Evolutionary conservation across 805 yeast species (phyloP).

Genomic region (Candida germanica): DNA sequence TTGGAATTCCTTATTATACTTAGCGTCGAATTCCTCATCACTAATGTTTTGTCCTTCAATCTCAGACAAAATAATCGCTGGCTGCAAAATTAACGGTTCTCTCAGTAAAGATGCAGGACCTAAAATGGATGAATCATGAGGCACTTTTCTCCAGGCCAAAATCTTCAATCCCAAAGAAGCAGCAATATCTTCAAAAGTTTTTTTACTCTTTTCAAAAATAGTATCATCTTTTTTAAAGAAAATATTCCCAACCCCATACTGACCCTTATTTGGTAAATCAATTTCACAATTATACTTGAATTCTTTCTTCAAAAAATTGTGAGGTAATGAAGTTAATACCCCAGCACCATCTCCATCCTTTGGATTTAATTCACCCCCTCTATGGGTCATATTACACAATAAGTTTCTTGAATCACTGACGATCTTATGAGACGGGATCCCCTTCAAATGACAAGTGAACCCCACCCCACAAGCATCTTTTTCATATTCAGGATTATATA

Average conservation of each 20-base stretch:
- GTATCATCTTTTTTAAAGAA: conserved; percentile 85
- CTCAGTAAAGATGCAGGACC: conserved; percentile 94
- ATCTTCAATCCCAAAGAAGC: conserved; percentile 71
- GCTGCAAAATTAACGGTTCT: conserved; percentile 90
- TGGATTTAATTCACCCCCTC: conserved; percentile 98
- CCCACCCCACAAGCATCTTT: conserved; percentile 99
- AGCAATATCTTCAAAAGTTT: conserved; percentile 82
- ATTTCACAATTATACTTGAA: conserved; percentile 68
- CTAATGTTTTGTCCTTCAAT: conserved; percentile 26
- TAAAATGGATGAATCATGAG: conserved; percentile 87
- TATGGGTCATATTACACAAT: conserved; percentile 96
- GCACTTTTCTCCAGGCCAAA: conserved; percentile 93
- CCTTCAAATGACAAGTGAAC: conserved; percentile 92
- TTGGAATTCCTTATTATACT: conserved; percentile 66
- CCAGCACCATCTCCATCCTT: conserved; percentile 99
- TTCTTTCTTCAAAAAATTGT: conserved; percentile 80
- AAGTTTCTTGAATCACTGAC: conserved; percentile 85
- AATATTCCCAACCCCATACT: conserved; percentile 92
- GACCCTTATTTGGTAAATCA: conserved; percentile 72
- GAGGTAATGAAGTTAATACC: conserved; percentile 88
- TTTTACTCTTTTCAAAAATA: conserved; percentile 66
- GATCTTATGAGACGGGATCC: conserved; percentile 82
- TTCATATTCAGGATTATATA: conserved; percentile 90
- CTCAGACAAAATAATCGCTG: conserved; percentile 69
- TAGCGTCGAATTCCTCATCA: conserved; percentile 52